A percentile compares a stretch with the other conserved stretches of the same genome.
phyloP scores from a whole-genome alignment of 176 grass and related monocot species.

The Cocos nucifera region DNA sequence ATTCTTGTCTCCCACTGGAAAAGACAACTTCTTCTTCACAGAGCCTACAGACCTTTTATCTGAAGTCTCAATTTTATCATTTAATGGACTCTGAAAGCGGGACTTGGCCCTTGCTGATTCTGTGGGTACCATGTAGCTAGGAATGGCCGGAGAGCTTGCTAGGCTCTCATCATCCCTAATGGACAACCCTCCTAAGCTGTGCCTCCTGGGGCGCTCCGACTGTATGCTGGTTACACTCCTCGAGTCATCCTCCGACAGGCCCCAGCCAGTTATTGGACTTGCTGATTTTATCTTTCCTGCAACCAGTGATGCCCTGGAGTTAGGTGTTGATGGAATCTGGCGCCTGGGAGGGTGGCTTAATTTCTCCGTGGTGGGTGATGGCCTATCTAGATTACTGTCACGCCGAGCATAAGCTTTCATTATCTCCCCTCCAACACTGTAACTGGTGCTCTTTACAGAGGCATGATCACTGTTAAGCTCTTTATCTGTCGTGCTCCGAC shows the following conservation, averaged over 20 bases:
- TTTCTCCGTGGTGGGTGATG: constrained; percentile 44
- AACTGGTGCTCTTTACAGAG: constrained; percentile 40
- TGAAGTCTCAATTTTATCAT: constrained; percentile 34
- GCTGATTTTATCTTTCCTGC: constrained; percentile 42
- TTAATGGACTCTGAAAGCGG: constrained; percentile 41
- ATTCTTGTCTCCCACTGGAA: constrained; percentile 28
- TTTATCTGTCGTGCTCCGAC: constrained; percentile 37
- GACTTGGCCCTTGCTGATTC: constrained; percentile 78
- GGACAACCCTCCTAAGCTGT: constrained; percentile 55
- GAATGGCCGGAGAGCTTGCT: constrained; percentile 45
- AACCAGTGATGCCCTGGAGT: constrained; percentile 34
- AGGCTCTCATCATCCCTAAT: constrained; percentile 64
- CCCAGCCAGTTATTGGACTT: constrained; percentile 42
- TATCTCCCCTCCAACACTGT: constrained; percentile 76
- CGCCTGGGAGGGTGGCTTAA: constrained; percentile 28
- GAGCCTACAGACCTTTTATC: constrained; percentile 38
- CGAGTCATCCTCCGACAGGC: constrained; percentile 39
- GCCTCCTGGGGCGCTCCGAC: constrained; percentile 64
- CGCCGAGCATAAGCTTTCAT: constrained; percentile 71
- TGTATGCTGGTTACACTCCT: constrained; percentile 59
- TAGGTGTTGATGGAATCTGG: constrained; percentile 44
- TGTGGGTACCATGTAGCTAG: constrained; percentile 86
- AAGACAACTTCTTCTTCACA: constrained; percentile 77
- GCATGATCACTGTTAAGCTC: constrained; percentile 41
- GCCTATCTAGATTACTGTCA: constrained; percentile 48